These are phyloP conservation scores for Rhizopogon vesiculosus DNA, from an alignment of 768 basidiomycete genomes.

Conservation along the genomic window DNA sequence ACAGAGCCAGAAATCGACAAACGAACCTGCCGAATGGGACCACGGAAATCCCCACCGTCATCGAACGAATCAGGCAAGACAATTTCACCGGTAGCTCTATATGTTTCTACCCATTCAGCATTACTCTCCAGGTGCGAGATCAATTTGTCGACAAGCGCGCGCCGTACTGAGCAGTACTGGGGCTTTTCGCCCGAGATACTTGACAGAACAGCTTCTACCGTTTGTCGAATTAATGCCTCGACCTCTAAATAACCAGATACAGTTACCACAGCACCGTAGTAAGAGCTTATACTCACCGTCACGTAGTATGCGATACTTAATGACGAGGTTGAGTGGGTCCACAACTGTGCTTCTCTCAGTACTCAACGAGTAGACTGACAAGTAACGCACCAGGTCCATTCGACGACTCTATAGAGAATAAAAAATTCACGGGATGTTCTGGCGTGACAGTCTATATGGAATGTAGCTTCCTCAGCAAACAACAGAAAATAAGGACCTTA, in stretches of 20 bases:
- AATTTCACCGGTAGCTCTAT: conserved; percentile 68
- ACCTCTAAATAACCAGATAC: conserved; percentile 46
- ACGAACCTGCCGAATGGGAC: conserved; percentile 28
- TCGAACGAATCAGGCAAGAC: conserved; percentile 40
- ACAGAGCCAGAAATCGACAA: background rate
- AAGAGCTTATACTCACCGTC: conserved; percentile 52
- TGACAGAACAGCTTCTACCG: conserved; percentile 38
- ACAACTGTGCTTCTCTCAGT: conserved; percentile 38
- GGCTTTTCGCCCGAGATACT: conserved; percentile 27
- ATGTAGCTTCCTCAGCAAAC: conserved; percentile 1
- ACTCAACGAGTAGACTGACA: conserved; percentile 5
- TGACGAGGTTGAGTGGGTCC: conserved; percentile 57
- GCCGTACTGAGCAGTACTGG: conserved; percentile 26
- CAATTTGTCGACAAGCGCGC: conserved; percentile 41
- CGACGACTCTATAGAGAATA: conserved; percentile 73
- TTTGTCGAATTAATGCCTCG: conserved; percentile 51
- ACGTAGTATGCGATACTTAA: conserved; percentile 74
- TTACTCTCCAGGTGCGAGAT: conserved; percentile 59
- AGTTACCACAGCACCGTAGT: conserved; percentile 4
- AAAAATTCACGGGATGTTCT: conserved; percentile 65
- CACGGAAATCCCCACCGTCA: conserved; percentile 21
- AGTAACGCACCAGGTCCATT: conserved; percentile 49
- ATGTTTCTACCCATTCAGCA: conserved; percentile 64
- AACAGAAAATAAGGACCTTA: conserved; percentile 17
- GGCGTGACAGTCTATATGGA: conserved; percentile 66